phyloP scores from a whole-genome alignment of 129 eudicot genomes.

The Arctium lappa region DNA sequence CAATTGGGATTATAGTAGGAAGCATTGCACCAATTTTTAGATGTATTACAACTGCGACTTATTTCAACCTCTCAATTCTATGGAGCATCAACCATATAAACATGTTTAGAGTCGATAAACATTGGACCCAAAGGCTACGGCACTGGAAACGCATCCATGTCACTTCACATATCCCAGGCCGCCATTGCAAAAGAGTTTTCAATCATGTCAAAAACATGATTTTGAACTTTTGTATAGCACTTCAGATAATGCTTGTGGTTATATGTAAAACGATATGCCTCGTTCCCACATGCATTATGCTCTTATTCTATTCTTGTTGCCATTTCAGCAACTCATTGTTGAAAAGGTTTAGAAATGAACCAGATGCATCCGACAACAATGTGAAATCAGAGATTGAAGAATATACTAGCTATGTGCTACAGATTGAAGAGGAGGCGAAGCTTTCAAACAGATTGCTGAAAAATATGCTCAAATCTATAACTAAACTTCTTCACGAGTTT shows the following conservation, averaged over 20 bases:
- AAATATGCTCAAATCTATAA: not conserved
- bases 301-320: not conserved
- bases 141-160: slow-evolving; percentile 22
- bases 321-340: not conserved
- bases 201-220: not conserved
- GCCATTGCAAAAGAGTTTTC: slow-evolving; percentile 7
- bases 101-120: slow-evolving; percentile 12
- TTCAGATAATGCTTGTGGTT: not conserved
- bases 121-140: slow-evolving; percentile 20
- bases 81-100: not conserved
- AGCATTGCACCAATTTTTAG: slow-evolving; percentile 9
- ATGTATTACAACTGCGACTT: slow-evolving; percentile 4
- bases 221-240: slow-evolving; percentile 11
- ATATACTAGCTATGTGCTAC: not conserved
- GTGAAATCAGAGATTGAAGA: not conserved
- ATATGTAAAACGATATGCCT: slow-evolving; percentile 7
- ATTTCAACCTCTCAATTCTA: not conserved
- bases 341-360: not conserved
- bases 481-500: slow-evolving; percentile 10
- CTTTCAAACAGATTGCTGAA: slow-evolving; percentile 1
- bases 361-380: not conserved
- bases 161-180: not conserved
- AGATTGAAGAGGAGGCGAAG: not conserved
- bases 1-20: not conserved
- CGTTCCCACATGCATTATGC: not conserved